Conservation (phyloP, 257 asterid genomes). For the Solanum okadae region DNA sequence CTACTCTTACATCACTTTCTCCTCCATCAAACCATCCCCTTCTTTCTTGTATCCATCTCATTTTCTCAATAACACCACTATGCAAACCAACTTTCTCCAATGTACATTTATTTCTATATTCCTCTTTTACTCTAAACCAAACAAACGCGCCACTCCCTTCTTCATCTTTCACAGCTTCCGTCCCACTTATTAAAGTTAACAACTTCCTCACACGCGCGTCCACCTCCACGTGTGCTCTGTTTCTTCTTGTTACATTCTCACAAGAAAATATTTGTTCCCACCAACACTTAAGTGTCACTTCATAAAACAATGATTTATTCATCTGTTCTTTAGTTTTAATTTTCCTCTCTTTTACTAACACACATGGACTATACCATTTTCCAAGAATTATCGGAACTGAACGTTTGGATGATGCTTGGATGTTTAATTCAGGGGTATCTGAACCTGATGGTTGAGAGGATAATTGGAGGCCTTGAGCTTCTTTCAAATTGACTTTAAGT, state of each 20-base stretch:
- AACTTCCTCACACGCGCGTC: slow-evolving; percentile 42
- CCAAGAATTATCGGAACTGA: slow-evolving; percentile 48
- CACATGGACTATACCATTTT: slow-evolving; percentile 65
- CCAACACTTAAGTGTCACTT: slow-evolving; percentile 61
- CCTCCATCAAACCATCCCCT: slow-evolving; percentile 72
- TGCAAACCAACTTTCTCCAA: slow-evolving; percentile 40
- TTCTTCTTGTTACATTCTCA: slow-evolving; percentile 20
- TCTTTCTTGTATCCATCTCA: slow-evolving; percentile 53
- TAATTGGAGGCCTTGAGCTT: slow-evolving; percentile 38
- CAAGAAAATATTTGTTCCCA: slow-evolving; percentile 58
- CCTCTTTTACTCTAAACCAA: slow-evolving; percentile 44
- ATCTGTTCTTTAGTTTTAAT: slow-evolving; percentile 28
- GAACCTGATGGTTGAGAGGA: slow-evolving; percentile 6
- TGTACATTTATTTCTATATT: slow-evolving; percentile 6
- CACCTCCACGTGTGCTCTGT: slow-evolving; percentile 15
- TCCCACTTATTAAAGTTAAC: slow-evolving; percentile 36
- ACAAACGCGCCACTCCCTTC: slow-evolving; percentile 22
- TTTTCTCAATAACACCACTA: slow-evolving; percentile 33
- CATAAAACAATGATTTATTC: slow-evolving; percentile 44
- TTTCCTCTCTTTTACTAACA: slow-evolving; percentile 41
- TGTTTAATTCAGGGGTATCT: slow-evolving; percentile 34
- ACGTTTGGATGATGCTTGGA: slow-evolving; percentile 35
- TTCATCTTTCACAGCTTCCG: slow-evolving; percentile 53
- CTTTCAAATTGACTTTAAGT: slow-evolving; percentile 24
- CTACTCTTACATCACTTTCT: slow-evolving; percentile 44